Conservation (phyloP, 441 rosid species). For the Biscutella auriculata region DNA sequence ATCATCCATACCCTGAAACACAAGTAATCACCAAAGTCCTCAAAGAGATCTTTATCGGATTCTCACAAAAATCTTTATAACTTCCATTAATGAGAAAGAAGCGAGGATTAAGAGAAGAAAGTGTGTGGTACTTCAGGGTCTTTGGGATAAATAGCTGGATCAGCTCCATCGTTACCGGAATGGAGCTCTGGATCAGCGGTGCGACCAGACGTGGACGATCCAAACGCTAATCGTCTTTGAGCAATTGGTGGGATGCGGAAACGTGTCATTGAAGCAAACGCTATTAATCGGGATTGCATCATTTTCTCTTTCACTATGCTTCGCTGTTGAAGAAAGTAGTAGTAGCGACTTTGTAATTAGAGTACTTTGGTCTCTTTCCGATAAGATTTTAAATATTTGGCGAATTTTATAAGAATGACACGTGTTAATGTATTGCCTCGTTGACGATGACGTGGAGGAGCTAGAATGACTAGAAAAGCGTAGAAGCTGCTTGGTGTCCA, state of each 20-base stretch:
- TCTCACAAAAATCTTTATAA: too few species aligned
- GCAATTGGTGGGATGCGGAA: neutral
- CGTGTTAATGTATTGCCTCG: neutral
- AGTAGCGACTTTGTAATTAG: neutral
- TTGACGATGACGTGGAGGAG: slow-evolving; percentile 2
- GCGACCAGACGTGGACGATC: slow-evolving; percentile 27
- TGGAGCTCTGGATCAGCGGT: slow-evolving; percentile 28
- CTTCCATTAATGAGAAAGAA: neutral
- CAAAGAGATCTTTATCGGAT: too few species aligned
- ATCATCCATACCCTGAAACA: slow-evolving; percentile 37
- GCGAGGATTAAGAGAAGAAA: neutral
- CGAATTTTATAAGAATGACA: slow-evolving; percentile 15
- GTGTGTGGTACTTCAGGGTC: slow-evolving; percentile 29
- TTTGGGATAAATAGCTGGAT: slow-evolving; percentile 24
- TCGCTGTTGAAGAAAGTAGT: neutral
- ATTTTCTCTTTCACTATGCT: neutral
- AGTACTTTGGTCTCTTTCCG: too few species aligned
- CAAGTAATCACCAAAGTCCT: neutral
- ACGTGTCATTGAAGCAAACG: slow-evolving; percentile 21
- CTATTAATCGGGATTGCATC: slow-evolving; percentile 38
- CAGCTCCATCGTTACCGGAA: slow-evolving; percentile 28
- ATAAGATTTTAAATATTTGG: too few species aligned
- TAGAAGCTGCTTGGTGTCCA: slow-evolving; percentile 17
- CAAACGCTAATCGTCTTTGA: slow-evolving; percentile 22
- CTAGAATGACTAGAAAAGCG: neutral